These are phyloP conservation scores for Nevesoporus exiguus DNA, from an alignment of 768 basidiomycete species.

Conservation along the genomic window DNA sequence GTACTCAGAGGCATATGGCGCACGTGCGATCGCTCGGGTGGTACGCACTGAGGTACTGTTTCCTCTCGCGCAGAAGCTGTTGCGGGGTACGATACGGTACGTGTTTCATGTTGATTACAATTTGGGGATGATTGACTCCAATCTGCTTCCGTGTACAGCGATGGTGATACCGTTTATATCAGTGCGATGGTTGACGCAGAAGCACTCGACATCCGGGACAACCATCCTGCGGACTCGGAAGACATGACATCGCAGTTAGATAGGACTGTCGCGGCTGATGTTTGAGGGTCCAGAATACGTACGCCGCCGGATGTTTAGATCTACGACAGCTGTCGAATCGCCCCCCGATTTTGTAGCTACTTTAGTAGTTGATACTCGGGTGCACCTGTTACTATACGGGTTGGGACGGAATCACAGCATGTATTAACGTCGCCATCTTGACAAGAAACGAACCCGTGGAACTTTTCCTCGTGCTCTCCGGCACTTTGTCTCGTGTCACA, in stretches of 20 bases:
- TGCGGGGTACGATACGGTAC: constrained; percentile 76
- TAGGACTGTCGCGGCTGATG: not conserved
- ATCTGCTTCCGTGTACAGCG: constrained; percentile 29
- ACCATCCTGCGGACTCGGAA: constrained; percentile 49
- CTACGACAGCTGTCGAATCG: not conserved
- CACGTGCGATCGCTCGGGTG: constrained; percentile 72
- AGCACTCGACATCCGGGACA: constrained; percentile 55
- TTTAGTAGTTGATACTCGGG: too few relatives aligned
- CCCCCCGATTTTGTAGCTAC: not conserved
- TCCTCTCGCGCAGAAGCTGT: constrained; percentile 75
- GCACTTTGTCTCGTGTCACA: not conserved
- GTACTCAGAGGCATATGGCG: constrained; percentile 84
- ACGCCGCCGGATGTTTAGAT: not conserved
- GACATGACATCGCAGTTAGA: not conserved
- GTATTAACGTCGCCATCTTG: too few relatives aligned
- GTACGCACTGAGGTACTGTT: constrained; percentile 80
- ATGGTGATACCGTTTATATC: constrained; percentile 64
- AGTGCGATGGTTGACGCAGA: constrained; percentile 42
- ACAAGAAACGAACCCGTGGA: not conserved
- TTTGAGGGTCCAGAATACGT: not conserved
- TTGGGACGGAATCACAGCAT: too few relatives aligned
- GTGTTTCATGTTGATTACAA: constrained; percentile 10
- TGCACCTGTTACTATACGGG: too few relatives aligned
- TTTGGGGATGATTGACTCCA: not conserved
- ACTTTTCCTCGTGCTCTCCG: not conserved